Base-by-base conservation (phyloP, 2,329 filamentous ascomycete species). In the Dryadomyces quercus-mongolicae region DNA sequence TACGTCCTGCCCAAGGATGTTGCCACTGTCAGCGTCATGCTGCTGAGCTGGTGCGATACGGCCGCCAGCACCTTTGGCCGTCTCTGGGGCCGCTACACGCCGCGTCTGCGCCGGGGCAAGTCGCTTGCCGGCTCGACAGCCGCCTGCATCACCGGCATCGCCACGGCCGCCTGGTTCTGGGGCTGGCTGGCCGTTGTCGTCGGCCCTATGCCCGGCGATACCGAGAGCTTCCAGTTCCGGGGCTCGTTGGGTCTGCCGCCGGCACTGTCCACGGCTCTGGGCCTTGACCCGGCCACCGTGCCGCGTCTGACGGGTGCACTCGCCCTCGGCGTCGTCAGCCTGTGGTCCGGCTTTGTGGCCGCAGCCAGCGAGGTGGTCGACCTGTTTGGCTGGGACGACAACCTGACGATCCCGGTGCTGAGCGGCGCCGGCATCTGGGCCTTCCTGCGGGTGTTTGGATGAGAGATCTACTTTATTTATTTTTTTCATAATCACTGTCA, bases 1-100 rank as follows among this genome's bases (percentile, higher is more conserved):
- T 81, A 81, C 61, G 89, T 88, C 67, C 89, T 94, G 67, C 89
- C 91, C 59, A 98, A 97, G 71, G 93, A 98, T 63, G 80, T 98
- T 22, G 90, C 85, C 8, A 85, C 95, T 50, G 85, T 97, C 74
- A 84, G 86, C 57, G 86, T 97, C 46, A 74, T 98, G 63, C 78
- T 98, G 44, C 80, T 98, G 22, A 94, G 88, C 65, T 98, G 93
- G 93, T 98, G 93, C 70, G 93, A 98, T 68, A 97, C 93, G 1
- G 93, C 93, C 40, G 93, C 93, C 51, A 93, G 86, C 66, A 98
- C 93, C 0, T 91, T 98, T 65, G 93, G 93, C 53, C 81, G 93
- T 54, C 74, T 92, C 15, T 97, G 88, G 71, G 93, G 93, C 45
- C 81, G 85, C 58, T 91, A 96, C 66, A 98, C 93, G 2, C 88